phyloP scores from a whole-genome alignment of 371 early-diverging fungal species.

The Syncephalastrum racemosum region DNA sequence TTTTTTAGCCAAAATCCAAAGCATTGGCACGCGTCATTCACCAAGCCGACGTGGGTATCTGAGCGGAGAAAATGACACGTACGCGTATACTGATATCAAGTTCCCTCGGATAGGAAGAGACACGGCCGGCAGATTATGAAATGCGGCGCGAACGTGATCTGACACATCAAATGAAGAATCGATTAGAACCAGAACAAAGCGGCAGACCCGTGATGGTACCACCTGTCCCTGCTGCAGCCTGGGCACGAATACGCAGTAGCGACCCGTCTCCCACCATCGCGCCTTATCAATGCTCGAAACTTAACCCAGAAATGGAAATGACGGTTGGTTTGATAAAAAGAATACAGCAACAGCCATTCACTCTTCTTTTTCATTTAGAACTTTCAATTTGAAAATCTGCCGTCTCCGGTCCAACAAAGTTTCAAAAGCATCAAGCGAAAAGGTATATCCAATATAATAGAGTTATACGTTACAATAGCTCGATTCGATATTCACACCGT shows the following conservation, averaged over 20 bases:
- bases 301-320: slow-evolving; percentile 50
- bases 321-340: slow-evolving; percentile 23
- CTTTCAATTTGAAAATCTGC: slow-evolving; percentile 41
- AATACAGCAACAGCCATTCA: background rate
- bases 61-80: background rate
- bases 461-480: background rate
- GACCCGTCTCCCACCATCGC: slow-evolving; percentile 26
- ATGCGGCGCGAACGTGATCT: slow-evolving; percentile 44
- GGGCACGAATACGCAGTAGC: slow-evolving; percentile 32
- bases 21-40: slow-evolving; percentile 39
- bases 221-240: slow-evolving; percentile 38
- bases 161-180: slow-evolving; percentile 26
- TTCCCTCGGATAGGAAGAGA: slow-evolving; percentile 36
- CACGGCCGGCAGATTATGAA: slow-evolving; percentile 39
- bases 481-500: too few species aligned
- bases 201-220: slow-evolving; percentile 5
- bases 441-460: slow-evolving; percentile 21
- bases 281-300: slow-evolving; percentile 42
- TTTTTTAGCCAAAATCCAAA: slow-evolving; percentile 40
- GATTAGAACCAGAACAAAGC: slow-evolving; percentile 10
- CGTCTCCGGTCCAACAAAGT: slow-evolving; percentile 28
- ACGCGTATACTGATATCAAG: background rate
- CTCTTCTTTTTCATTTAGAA: too few species aligned
- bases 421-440: slow-evolving; percentile 41
- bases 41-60: slow-evolving; percentile 37